These are phyloP conservation scores for Botryotinia globosa DNA, from an alignment of 2,329 filamentous ascomycete species.

Conservation along the genomic window DNA sequence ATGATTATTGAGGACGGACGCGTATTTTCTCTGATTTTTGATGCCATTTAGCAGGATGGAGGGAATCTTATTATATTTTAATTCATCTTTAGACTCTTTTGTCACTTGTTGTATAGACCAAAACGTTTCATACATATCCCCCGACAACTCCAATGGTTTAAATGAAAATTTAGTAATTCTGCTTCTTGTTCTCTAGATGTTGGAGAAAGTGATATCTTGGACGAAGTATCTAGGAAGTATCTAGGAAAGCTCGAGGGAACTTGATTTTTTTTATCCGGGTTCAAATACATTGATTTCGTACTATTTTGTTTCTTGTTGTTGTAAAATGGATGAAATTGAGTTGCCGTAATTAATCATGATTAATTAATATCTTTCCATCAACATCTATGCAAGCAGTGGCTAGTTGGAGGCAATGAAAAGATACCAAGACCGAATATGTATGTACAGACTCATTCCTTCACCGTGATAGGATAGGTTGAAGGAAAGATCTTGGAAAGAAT, in stretches of 20 bases:
- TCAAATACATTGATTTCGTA: not conserved
- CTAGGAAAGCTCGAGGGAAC: not conserved
- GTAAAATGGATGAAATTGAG: not conserved
- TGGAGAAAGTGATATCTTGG: not conserved
- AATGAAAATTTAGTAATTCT: not conserved
- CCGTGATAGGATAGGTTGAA: not conserved
- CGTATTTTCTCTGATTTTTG: not conserved
- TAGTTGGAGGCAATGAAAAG: not conserved
- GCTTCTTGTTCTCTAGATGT: not conserved
- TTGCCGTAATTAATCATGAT: not conserved
- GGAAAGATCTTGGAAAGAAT: not conserved
- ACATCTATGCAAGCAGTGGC: too few species aligned
- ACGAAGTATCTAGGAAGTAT: too few species aligned
- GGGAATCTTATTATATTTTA: not conserved
- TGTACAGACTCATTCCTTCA: not conserved
- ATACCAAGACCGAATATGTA: not conserved
- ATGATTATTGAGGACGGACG: not conserved
- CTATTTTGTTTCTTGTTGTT: not conserved
- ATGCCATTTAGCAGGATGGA: not conserved
- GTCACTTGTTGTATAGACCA: not conserved
- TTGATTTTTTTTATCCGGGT: fast-evolving
- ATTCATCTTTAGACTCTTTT: not conserved
- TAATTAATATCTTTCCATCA: too few species aligned
- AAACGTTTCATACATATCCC: not conserved
- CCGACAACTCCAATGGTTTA: not conserved